A percentile compares a stretch with the other conserved stretches of the same genome.
phyloP scores from a whole-genome alignment of 1,284 basidiomycete species.

The Ceratobasidium sp. region DNA sequence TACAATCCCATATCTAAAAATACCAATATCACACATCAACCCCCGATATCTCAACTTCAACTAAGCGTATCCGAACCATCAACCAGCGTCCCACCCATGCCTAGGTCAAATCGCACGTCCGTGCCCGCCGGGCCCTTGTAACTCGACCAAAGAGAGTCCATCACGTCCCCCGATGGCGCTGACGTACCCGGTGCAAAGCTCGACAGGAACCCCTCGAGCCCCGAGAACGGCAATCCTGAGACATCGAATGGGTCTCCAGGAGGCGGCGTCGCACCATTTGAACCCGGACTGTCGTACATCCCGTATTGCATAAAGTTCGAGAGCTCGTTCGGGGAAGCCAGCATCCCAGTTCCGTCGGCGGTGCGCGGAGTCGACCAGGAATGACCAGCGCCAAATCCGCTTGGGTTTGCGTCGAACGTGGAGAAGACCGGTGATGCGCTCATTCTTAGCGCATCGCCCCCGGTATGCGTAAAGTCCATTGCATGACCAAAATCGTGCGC shows the following conservation, averaged over 20 bases:
- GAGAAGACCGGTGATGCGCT: slow-evolving; percentile 33
- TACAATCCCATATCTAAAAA: slow-evolving; percentile 26
- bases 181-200: slow-evolving; percentile 36
- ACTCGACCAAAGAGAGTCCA: slow-evolving; percentile 38
- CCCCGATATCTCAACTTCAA: not conserved
- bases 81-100: slow-evolving; percentile 27
- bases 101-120: slow-evolving; percentile 35
- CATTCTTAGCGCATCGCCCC: slow-evolving; percentile 21
- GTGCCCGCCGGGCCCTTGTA: slow-evolving; percentile 37
- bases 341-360: slow-evolving; percentile 17
- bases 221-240: slow-evolving; percentile 37
- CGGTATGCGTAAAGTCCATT: slow-evolving; percentile 39
- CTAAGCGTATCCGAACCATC: slow-evolving; percentile 29
- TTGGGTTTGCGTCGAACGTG: slow-evolving; percentile 17
- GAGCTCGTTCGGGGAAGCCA: slow-evolving; percentile 7
- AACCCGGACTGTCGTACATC: slow-evolving; percentile 37
- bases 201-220: slow-evolving; percentile 38
- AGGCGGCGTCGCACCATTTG: slow-evolving; percentile 30
- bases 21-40: slow-evolving; percentile 17
- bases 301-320: slow-evolving; percentile 38
- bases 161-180: slow-evolving; percentile 32
- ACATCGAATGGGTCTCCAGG: slow-evolving; percentile 38
- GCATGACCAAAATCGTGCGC: slow-evolving; percentile 33
- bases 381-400: slow-evolving; percentile 18
- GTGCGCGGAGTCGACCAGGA: slow-evolving; percentile 38